Conservation (phyloP, 495 filamentous ascomycete species). For the Cercophora sp. region DNA sequence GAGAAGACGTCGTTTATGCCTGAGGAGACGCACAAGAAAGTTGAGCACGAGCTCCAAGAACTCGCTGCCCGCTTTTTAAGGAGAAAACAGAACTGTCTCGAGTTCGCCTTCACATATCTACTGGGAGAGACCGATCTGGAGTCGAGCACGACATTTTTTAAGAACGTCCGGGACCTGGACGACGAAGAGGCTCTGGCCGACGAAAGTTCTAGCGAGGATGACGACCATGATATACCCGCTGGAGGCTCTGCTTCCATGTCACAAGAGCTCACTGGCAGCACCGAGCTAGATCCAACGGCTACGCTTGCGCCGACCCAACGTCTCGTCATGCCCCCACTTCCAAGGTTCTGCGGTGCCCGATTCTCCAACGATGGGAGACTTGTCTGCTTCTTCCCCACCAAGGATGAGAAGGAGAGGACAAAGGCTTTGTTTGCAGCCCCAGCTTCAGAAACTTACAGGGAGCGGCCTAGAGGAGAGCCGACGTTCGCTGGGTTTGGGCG, state of each 20-base stretch:
- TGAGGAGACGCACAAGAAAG: slow-evolving; percentile 58
- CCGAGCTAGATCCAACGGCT: slow-evolving; percentile 42
- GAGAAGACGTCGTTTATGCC: slow-evolving; percentile 78
- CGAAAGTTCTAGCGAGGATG: slow-evolving; percentile 81
- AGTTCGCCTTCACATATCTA: slow-evolving; percentile 76
- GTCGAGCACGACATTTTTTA: slow-evolving; percentile 66
- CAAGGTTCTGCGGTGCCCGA: slow-evolving; percentile 67
- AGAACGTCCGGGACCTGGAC: slow-evolving; percentile 59
- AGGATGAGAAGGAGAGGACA: slow-evolving; percentile 69
- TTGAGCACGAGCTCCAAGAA: slow-evolving; percentile 63
- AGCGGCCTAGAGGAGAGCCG: slow-evolving; percentile 59
- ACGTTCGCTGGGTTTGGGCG: slow-evolving; percentile 90
- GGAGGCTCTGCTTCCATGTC: slow-evolving; percentile 53
- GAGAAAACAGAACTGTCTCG: slow-evolving; percentile 71
- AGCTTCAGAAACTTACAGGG: slow-evolving; percentile 56
- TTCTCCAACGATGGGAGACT: slow-evolving; percentile 77
- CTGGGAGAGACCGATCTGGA: slow-evolving; percentile 78
- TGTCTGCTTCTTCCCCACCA: slow-evolving; percentile 83
- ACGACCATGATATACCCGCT: slow-evolving; percentile 59
- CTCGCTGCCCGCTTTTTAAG: slow-evolving; percentile 66
- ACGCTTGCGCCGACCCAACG: slow-evolving; percentile 57
- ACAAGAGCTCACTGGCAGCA: slow-evolving; percentile 49
- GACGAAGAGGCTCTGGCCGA: slow-evolving; percentile 56
- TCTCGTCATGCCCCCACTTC: slow-evolving; percentile 72
- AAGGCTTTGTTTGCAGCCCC: slow-evolving; percentile 57